phyloP scores from a whole-genome alignment of 495 filamentous ascomycete species.

The Aspergillus steynii region DNA sequence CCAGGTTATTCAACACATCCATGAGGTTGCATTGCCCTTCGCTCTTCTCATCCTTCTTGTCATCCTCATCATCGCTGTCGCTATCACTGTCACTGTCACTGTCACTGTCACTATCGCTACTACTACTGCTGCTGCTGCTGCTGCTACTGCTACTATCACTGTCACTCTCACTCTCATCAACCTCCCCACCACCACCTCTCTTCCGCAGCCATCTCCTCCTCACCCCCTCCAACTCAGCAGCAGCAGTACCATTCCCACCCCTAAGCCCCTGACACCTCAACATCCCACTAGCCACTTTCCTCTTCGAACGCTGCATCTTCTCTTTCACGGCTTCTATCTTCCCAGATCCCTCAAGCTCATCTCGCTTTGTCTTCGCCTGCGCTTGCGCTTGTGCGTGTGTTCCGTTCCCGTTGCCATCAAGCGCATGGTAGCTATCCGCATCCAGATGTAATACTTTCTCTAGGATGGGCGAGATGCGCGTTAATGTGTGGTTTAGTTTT shows the following conservation, averaged over 20 bases:
- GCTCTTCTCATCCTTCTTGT: neutral
- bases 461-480: slow-evolving; percentile 3
- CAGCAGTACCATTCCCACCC: neutral
- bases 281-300: neutral
- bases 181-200: neutral
- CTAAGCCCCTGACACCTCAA: neutral
- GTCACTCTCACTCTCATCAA: slow-evolving; percentile 2
- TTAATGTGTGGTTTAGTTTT: slow-evolving; percentile 3
- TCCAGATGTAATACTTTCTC: neutral
- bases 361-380: neutral
- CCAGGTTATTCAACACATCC: slow-evolving; percentile 7
- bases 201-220: neutral
- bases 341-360: neutral
- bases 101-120: neutral
- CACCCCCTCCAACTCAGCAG: neutral
- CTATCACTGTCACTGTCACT: neutral
- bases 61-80: slow-evolving; percentile 2
- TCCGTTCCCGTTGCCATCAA: neutral
- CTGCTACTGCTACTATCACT: neutral
- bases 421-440: neutral
- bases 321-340: neutral
- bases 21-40: slow-evolving; percentile 2
- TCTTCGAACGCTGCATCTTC: neutral
- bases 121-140: neutral
- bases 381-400: no score